Evolutionary conservation across 495 filamentous ascomycete genomes (phyloP), one percentile per base, ranked within the genome.

Genomic region (Terfezia claveryi): DNA sequence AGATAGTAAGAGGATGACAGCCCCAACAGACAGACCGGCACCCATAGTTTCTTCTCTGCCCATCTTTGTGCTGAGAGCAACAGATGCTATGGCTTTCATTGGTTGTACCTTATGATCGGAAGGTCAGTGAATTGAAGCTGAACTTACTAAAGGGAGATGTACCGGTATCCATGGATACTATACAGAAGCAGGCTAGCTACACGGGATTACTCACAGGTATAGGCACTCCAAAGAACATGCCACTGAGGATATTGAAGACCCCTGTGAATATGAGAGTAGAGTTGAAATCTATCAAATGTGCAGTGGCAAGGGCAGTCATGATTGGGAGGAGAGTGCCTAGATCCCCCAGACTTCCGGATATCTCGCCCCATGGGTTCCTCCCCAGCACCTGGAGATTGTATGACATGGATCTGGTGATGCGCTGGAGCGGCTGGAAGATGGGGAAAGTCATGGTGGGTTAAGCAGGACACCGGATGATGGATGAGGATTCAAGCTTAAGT

Each of bases 331-430:
- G 77, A 4, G 87, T 95, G 27, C 89, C 89, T 16, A 94, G 72
- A 68, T 96, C 89, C 54, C 89, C 89, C 12, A 96, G 72, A 0
- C 87, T 80, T 49, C 89, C 89, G 10, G 87, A 88, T 58, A 96
- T 80, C 71, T 96, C 89, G 27, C 80, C 72, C 16, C 87, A 69
- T 60, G 85, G 83, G 46, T 75, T 68, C 10, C 54, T 60, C 37
- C 66, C 70, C 59, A 85, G 68, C 16, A 70, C 73, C 20, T 64
- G 59, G 55, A 72, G 57, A 61, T 80, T 80, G 60, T 76, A 62
- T n/a, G n/a, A 12, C 16, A 51, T 23, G 44, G 44, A 14, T 49
- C 20, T 20, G 14, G 10, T 0, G 23, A n/a, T 20, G n/a, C 50
- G 14, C 4, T 9, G 41, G 41, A 14, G 17, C 4, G 41, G 41